phyloP scores from a whole-genome alignment of 139 green algal genomes.

The Limnomonas spitsbergensis region DNA sequence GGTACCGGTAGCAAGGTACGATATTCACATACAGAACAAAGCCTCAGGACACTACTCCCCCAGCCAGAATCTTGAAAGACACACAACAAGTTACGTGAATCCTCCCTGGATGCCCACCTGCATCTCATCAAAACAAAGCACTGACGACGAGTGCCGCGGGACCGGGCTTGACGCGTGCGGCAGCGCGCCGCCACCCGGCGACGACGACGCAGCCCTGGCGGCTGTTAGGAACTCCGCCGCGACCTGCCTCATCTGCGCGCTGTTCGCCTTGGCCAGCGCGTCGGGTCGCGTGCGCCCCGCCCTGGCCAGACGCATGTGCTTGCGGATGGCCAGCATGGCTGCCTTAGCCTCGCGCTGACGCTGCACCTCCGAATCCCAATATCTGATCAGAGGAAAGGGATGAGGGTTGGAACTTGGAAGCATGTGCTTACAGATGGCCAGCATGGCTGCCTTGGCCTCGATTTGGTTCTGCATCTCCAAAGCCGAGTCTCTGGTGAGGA shows the following conservation, averaged over 20 bases:
- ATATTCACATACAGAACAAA: too few relatives aligned
- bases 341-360: slow-evolving; percentile 48
- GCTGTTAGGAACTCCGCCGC: not conserved
- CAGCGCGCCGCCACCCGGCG: too few relatives aligned
- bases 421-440: slow-evolving; percentile 51
- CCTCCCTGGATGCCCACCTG: slow-evolving; percentile 63
- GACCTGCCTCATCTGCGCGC: not conserved
- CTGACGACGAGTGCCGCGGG: slow-evolving; percentile 26
- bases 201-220: not conserved
- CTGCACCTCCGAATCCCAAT: slow-evolving; percentile 38
- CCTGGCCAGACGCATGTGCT: slow-evolving; percentile 37
- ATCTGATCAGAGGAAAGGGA: slow-evolving; percentile 11
- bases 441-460: slow-evolving; percentile 47
- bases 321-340: slow-evolving; percentile 51
- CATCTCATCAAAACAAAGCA: slow-evolving; percentile 82
- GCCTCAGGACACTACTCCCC: too few relatives aligned
- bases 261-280: not conserved
- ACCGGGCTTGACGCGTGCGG: too few relatives aligned
- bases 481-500: slow-evolving; percentile 29
- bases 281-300: not conserved
- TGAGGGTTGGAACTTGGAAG: not conserved
- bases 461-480: slow-evolving; percentile 37
- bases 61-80: too few relatives aligned
- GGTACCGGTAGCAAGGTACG: too few relatives aligned
- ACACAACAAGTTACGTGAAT: too few relatives aligned